Evolutionary conservation across 768 basidiomycete genomes (phyloP).

Genomic region (Boletus eberwhitei): DNA sequence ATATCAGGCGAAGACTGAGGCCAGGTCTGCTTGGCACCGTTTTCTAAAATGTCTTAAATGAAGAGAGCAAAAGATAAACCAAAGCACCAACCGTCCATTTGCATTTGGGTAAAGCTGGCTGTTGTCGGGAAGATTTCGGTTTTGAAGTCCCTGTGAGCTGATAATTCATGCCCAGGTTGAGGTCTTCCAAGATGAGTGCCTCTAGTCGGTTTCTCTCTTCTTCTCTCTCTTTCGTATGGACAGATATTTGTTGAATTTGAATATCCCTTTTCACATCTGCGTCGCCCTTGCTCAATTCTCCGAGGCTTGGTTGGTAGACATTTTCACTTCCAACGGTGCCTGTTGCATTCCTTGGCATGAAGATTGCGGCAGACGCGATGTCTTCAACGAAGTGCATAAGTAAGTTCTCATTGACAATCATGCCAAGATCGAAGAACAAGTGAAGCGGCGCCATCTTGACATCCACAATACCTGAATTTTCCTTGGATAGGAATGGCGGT

Average conservation of each 20-base stretch:
- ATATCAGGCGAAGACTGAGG: constrained; percentile 35
- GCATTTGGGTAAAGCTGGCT: background rate
- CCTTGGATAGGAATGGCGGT: background rate
- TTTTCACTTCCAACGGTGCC: background rate
- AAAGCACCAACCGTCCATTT: constrained; percentile 17
- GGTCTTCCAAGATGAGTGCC: constrained; percentile 54
- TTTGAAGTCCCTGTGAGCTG: constrained; percentile 13
- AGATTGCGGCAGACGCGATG: constrained; percentile 23
- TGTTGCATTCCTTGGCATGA: constrained; percentile 6
- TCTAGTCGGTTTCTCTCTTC: constrained; percentile 44
- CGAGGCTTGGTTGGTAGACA: background rate
- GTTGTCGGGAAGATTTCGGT: constrained; percentile 6
- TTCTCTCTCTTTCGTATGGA: constrained; percentile 27
- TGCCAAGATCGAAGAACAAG: constrained; percentile 67
- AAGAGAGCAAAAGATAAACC: background rate
- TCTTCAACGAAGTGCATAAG: constrained; percentile 50
- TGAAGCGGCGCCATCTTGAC: constrained; percentile 62
- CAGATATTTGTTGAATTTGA: constrained; percentile 24
- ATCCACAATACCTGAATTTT: constrained; percentile 16
- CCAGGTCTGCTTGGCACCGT: background rate
- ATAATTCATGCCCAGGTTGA: constrained; percentile 53
- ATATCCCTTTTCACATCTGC: constrained; percentile 13
- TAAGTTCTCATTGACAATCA: constrained; percentile 36
- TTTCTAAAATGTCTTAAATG: constrained; percentile 13
- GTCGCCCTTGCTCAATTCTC: constrained; percentile 12